Evolutionary conservation across 2,329 filamentous ascomycete species (phyloP).

Genomic region (Cadophora gregata): DNA sequence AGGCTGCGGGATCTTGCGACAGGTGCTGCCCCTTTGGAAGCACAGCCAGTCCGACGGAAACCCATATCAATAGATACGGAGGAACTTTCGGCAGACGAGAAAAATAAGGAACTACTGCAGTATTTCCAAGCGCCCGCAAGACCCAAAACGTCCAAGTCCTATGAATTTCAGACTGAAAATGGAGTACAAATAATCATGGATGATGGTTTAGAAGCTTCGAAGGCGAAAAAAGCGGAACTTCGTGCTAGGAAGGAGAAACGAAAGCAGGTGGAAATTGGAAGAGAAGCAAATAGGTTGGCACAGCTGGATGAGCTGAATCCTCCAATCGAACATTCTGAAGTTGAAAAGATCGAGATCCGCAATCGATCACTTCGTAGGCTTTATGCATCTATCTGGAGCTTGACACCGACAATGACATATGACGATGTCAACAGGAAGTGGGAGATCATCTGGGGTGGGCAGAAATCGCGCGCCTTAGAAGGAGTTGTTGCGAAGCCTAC

Average conservation of each 20-base stretch:
- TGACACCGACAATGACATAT: constrained; percentile 51
- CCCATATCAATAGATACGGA: not conserved
- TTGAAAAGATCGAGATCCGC: not conserved
- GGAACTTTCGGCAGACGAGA: constrained; percentile 3
- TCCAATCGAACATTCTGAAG: not conserved
- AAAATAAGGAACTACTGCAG: constrained; percentile 14
- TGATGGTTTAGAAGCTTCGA: not conserved
- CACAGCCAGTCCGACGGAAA: constrained; percentile 34
- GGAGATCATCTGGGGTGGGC: constrained; percentile 54
- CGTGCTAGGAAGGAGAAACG: not conserved
- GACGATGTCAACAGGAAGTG: constrained; percentile 42
- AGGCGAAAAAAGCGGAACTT: not conserved
- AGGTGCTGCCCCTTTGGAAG: constrained; percentile 40
- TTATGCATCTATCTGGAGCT: constrained; percentile 53
- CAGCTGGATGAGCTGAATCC: not conserved
- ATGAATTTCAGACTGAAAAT: not conserved
- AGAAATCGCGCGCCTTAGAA: constrained; percentile 39
- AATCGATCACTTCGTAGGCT: constrained; percentile 54
- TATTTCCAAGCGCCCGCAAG: constrained; percentile 3
- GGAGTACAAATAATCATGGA: not conserved
- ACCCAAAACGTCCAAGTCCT: not conserved
- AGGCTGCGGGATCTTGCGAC: constrained; percentile 53
- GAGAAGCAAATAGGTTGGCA: not conserved
- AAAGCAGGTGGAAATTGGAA: not conserved
- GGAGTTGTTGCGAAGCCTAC: constrained; percentile 41